Evolutionary conservation across 305 asterid genomes (phyloP).

Genomic region (Vinca major): DNA sequence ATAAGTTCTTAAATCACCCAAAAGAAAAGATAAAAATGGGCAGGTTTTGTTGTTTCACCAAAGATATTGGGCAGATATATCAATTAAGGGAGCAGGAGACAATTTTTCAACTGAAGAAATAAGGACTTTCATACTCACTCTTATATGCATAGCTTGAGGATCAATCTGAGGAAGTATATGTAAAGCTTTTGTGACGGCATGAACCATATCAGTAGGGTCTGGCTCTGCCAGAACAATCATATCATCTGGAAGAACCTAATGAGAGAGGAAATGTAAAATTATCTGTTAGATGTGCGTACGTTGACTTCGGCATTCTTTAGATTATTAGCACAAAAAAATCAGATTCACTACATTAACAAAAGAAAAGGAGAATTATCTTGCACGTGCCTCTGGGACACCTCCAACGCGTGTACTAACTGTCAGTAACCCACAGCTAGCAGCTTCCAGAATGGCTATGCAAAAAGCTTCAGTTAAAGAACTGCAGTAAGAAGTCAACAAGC

Average conservation of each 20-base stretch:
- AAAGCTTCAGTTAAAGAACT: constrained; percentile 98
- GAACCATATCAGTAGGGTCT: constrained; percentile 87
- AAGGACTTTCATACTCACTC: constrained; percentile 39
- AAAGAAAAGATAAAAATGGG: neutral
- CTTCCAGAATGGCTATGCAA: constrained; percentile 97
- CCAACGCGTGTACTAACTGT: constrained; percentile 99
- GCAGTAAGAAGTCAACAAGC: constrained; percentile 19
- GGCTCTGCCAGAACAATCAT: constrained; percentile 92
- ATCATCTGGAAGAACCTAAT: constrained; percentile 92
- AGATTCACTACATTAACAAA: constrained; percentile 22
- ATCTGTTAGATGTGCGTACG: neutral
- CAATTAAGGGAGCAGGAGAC: neutral
- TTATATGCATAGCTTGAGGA: constrained; percentile 79
- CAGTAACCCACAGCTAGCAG: constrained; percentile 95
- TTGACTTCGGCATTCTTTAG: constrained; percentile 9
- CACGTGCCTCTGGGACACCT: constrained; percentile 97
- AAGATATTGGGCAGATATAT: neutral
- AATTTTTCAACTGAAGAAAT: neutral
- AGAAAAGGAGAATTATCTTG: constrained; percentile 22
- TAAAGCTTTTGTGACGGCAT: constrained; percentile 75
- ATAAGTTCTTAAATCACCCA: neutral
- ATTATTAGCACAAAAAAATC: constrained; percentile 21
- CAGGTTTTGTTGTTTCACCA: neutral
- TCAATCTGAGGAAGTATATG: constrained; percentile 76
- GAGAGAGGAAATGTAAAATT: constrained; percentile 4